Base-by-base conservation (phyloP, 352 stramenopile species). In the Phytophthora fragariae region DNA sequence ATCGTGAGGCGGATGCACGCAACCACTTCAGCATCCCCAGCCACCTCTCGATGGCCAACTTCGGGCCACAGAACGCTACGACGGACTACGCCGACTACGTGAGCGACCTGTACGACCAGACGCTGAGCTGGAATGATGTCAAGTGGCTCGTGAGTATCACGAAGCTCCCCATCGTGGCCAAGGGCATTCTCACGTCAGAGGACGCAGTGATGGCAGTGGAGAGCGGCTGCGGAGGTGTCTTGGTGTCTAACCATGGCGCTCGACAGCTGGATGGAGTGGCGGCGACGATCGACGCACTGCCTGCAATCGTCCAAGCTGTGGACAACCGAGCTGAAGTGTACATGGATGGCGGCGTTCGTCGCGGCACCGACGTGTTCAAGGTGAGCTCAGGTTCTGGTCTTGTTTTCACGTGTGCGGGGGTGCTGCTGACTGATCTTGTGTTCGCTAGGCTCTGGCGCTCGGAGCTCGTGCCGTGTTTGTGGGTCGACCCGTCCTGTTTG, bases 291-390 rank as follows among this genome's bases (percentile, higher is more conserved):
- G 96, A 99, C 68, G 93, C 84, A 21, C 80, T 99, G 21, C 89
- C 93, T 10, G 95, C 97, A 44, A 86, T 98, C 56, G 90, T 97
- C 4, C 62, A 76, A n/a, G 92, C 93, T 1, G 91, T 98, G 1
- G 75, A 89, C 70, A 74, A 75, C 11, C 75, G 88, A n/a, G 84
- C 83, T 1, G 92, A 98, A 63, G 89, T 99, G 41, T 96, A 98
- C 65, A 64, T 99, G 49, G 97, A 99, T 73, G 92, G 96, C 37
- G 97, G 97, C n/a, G 80, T 99, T 46, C 89, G 96, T 65, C 92
- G 97, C 58, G 97, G 97, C 54, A 99, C 95, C 0, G 97, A 99
- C 75, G 92, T 97, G 44, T 97, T 98, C 79, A 98, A 98, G 88
- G 96, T 95, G 17, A 35, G 55, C 15, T 39, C 3, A 6, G n/a